phyloP scores from a whole-genome alignment of 257 asterid species.

The Euphrasia confusa region DNA sequence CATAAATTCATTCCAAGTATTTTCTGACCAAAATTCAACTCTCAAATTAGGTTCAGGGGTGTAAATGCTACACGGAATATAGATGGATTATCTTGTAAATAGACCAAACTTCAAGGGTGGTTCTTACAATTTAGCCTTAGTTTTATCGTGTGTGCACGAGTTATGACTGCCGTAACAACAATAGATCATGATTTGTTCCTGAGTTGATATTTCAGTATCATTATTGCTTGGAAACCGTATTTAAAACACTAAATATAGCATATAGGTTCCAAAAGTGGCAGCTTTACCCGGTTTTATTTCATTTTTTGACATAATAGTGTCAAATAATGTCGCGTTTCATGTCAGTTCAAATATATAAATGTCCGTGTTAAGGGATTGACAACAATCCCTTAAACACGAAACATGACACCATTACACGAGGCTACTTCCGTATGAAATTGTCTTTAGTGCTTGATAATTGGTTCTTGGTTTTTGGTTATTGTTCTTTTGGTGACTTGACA shows the following conservation, averaged over 20 bases:
- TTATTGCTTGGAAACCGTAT: background rate
- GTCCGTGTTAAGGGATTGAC: background rate
- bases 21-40: too few relatives aligned
- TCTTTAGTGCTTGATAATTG: too few relatives aligned
- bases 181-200: background rate
- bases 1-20: too few relatives aligned
- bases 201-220: background rate
- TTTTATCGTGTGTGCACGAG: background rate
- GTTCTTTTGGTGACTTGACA: too few relatives aligned
- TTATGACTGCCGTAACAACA: background rate
- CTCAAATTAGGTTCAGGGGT: too few relatives aligned
- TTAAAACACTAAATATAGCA: too few relatives aligned
- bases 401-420: background rate
- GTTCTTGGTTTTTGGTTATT: background rate
- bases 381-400: background rate
- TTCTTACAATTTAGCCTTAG: background rate
- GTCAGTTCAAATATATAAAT: background rate
- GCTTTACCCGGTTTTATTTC: too few relatives aligned
- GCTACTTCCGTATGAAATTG: background rate
- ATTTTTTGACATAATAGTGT: too few relatives aligned
- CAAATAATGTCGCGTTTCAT: too few relatives aligned
- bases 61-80: too few relatives aligned
- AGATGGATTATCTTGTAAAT: background rate
- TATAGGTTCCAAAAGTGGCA: too few relatives aligned
- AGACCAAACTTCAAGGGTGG: background rate